Evolutionary conservation across 495 filamentous ascomycete species (phyloP), one percentile per base, ranked within the genome.

Genomic region (Pyronema omphalodes): DNA sequence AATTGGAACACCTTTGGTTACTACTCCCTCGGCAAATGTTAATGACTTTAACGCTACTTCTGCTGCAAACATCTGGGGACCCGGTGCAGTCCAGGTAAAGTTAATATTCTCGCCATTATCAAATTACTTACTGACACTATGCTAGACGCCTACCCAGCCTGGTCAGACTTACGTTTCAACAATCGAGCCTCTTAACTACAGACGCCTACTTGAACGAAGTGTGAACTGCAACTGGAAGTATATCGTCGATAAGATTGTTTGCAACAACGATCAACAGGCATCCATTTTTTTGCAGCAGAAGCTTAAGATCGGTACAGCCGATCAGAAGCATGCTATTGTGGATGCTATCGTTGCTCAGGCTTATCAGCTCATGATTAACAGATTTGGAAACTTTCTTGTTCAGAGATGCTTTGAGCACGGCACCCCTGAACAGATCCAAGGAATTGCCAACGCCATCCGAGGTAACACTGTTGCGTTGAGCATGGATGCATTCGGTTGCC

Each of bases 161-260:
- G 73, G 79, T 44, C 78, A 78, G 43, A 88, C 84, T 0, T 95
- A 91, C 61, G 66, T 96, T 18, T 80, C 86, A 7, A 81, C 89
- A 0, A 80, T 81, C 17, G 93, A 96, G 66, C 93, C 91, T n/a
- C 74, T 95, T 44, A 98, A 98, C 66, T 98, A 98, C 57, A 85
- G 93, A 49, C 86, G 87, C 47, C 76, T 98, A 7, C 80, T 96
- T 37, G 91, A 98, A 65, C 89, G 91, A 59, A 94, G 87, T 60
- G 85, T 94, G 61, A 93, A 82, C 54, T 95, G 88, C 73, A 91
- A 96, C 69, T 98, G 93, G 91, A 94, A 88, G 69, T 94, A 94
- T 63, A 96, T 98, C 58, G 89, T 98, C 37, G 93, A 96, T 69
- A 98, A 96, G 73, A 98, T 98, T 65, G 87, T 96, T 51, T 93